These are phyloP conservation scores for Rhododendron simsii DNA, from an alignment of 148 eudicot species.

Conservation along the genomic window DNA sequence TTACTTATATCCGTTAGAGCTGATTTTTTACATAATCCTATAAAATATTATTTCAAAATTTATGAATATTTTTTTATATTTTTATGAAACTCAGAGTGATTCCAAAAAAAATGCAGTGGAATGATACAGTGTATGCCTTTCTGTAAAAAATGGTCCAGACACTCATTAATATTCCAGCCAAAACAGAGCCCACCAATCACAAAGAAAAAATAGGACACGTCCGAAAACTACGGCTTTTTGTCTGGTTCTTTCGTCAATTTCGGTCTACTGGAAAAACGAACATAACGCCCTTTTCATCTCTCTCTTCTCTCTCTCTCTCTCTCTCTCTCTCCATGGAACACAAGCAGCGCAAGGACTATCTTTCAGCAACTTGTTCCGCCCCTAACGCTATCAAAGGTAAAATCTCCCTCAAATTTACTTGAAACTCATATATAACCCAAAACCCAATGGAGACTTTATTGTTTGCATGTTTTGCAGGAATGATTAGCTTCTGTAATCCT, in stretches of 20 bases:
- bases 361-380: not conserved
- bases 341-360: not conserved
- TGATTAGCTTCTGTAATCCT: not conserved
- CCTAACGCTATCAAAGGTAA: not conserved
- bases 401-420: not conserved
- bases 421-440: not conserved
- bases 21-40: too few relatives aligned
- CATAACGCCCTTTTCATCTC: conserved; percentile 1
- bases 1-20: too few relatives aligned
- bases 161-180: not conserved
- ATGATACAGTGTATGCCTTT: too few relatives aligned
- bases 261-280: not conserved
- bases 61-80: too few relatives aligned
- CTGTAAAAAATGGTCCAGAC: not conserved
- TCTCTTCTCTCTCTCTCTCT: conserved; percentile 1
- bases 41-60: too few relatives aligned
- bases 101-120: too few relatives aligned
- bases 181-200: not conserved
- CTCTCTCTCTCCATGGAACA: not conserved
- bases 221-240: conserved; percentile 5
- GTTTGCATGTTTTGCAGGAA: not conserved
- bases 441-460: not conserved
- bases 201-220: not conserved
- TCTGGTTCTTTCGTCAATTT: not conserved
- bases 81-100: too few relatives aligned